Conservation (phyloP, 78 protist genomes). For the Guillardia theta region DNA sequence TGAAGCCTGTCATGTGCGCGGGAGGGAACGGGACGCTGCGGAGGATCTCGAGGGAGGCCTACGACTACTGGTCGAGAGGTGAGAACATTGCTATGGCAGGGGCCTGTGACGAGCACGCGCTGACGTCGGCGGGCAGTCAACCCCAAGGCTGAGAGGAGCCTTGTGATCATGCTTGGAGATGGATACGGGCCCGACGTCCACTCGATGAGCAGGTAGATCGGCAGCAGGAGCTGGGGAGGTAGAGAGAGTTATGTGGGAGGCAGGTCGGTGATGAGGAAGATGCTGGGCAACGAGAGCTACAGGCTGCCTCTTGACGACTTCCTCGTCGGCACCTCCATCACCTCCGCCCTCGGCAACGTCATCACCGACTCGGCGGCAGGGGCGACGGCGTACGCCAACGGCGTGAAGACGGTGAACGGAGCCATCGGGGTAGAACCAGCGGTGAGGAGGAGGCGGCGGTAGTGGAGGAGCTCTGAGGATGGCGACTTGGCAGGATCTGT, state of each 20-base stretch:
- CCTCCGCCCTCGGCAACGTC: neutral
- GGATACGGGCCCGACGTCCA: neutral
- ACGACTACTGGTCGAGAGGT: neutral
- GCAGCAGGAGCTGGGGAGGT: neutral
- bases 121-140: neutral
- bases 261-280: neutral
- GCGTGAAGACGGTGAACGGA: neutral
- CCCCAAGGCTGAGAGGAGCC: neutral
- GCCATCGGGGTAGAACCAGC: neutral
- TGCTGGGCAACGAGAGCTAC: neutral
- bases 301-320: neutral
- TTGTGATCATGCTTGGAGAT: neutral
- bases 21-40: too few species aligned
- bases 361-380: slow-evolving; percentile 10
- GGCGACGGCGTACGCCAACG: neutral
- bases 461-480: too few species aligned
- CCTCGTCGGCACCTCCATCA: neutral
- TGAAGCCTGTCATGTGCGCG: too few species aligned
- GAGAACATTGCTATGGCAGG: neutral
- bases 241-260: neutral
- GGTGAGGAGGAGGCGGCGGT: too few species aligned
- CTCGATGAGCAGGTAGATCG: neutral
- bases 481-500: neutral
- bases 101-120: neutral
- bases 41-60: neutral